phyloP scores from a whole-genome alignment of 2,329 filamentous ascomycete genomes.

The Paracorniculantispora psalliotae region DNA sequence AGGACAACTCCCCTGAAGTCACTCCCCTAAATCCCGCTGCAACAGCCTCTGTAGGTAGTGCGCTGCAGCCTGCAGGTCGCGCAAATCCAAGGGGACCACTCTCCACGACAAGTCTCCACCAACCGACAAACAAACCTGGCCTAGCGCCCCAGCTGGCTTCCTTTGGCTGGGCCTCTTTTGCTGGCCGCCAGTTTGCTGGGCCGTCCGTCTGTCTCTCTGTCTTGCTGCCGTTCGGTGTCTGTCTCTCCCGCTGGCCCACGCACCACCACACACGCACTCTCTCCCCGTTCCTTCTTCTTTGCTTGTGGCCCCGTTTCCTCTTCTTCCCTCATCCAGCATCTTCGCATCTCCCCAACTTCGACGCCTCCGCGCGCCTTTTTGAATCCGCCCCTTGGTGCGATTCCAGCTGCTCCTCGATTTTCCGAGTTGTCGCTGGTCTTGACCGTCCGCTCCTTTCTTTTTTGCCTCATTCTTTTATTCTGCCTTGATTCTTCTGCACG shows the following conservation, averaged over 20 bases:
- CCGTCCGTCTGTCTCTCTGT: neutral
- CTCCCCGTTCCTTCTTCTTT: too few species aligned
- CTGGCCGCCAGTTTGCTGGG: constrained; percentile 1
- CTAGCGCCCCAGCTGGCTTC: neutral
- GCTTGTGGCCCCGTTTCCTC: constrained; percentile 22
- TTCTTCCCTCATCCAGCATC: constrained; percentile 25
- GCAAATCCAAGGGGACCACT: constrained; percentile 1
- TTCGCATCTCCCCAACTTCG: constrained; percentile 20
- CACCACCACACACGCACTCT: neutral
- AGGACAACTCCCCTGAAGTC: too few species aligned
- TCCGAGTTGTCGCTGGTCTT: constrained; percentile 51
- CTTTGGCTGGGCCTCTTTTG: neutral
- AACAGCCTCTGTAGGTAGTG: neutral
- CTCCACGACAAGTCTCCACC: constrained; percentile 7
- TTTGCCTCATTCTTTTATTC: constrained; percentile 24
- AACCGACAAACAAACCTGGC: constrained; percentile 9
- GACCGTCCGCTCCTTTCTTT: constrained; percentile 53
- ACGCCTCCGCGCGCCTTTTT: constrained; percentile 12
- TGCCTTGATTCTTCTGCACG: constrained; percentile 20
- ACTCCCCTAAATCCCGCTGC: too few species aligned
- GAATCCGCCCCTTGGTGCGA: constrained; percentile 42
- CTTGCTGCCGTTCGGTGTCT: neutral
- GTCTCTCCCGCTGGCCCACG: neutral
- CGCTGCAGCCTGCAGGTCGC: neutral
- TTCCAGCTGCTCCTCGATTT: constrained; percentile 49